Base-by-base conservation (phyloP, 2,329 filamentous ascomycete species). In the Dendryphion nanum region DNA sequence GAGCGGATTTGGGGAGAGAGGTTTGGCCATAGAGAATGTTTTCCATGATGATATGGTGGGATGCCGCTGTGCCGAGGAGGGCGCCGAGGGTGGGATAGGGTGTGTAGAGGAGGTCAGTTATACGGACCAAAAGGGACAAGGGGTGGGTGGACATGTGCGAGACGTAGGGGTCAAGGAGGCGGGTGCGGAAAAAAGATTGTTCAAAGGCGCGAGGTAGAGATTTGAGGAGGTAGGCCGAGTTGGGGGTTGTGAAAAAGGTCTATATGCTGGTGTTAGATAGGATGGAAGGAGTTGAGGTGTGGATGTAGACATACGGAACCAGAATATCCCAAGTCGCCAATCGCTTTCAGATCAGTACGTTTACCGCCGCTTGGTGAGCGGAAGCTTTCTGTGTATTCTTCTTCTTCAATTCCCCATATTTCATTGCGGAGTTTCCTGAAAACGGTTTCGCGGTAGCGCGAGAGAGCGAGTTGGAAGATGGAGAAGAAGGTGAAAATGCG, bases 21-120 rank as follows among this genome's bases (percentile, higher is more conserved):
- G 53, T 68, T 45, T 79, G 74, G 2, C 83, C 84, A 44, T 77
- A 79, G 17, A 87, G 68, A 2, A 86, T 71, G 55, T 89, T 89
- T 59, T 88, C 85, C 85, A 89, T 89, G 52, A 89, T 73, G 42
- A 89, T 84, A 54, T 88, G 84, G 48, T 87, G 83, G 1, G 78
- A 79, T 0, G 85, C 84, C 0, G 82, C 78, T 1, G 75, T 64
- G 4, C 81, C 75, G 0, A 86, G 48, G 0, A 81, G 50, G 1
- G 76, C 73, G 1, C 84, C 85, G 1, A 89, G 54, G 0, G 81
- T 79, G 0, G 63, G 50, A 7, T 75, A 71, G 0, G 75, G 71
- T 0, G 75, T 73, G 35, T 78, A 74, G 0, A 87, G 69, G 41
- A 88, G 79, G 58, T 89, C 83, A 17, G 80, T 85, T 51, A 89